These are phyloP conservation scores for Trichoderma sp. DNA, from an alignment of 2,329 filamentous ascomycete species.

Conservation along the genomic window DNA sequence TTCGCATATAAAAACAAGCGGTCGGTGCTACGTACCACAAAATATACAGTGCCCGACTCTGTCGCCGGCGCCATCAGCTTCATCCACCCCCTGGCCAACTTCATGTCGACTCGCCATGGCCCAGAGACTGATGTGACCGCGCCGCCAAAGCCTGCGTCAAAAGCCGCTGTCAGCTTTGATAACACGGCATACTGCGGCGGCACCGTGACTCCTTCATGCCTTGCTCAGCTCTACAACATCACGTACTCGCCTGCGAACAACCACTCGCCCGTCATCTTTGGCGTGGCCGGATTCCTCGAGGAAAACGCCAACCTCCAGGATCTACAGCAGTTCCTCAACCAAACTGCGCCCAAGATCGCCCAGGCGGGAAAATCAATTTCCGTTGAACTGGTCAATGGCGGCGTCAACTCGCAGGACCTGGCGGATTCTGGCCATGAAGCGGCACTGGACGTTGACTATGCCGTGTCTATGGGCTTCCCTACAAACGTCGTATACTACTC, in stretches of 20 bases:
- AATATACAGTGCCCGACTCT: slow-evolving; percentile 43
- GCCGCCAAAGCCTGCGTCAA: background rate
- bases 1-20: slow-evolving; percentile 40
- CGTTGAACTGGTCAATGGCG: slow-evolving; percentile 42
- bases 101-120: slow-evolving; percentile 42
- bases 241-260: slow-evolving; percentile 32
- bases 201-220: slow-evolving; percentile 38
- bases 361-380: slow-evolving; percentile 39
- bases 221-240: slow-evolving; percentile 47
- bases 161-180: background rate
- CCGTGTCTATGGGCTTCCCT: slow-evolving; percentile 44
- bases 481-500: slow-evolving; percentile 44
- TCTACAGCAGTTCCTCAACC: slow-evolving; percentile 37
- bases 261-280: slow-evolving; percentile 39
- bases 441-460: slow-evolving; percentile 48
- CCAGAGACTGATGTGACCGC: slow-evolving; percentile 21
- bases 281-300: slow-evolving; percentile 49
- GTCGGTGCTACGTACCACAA: slow-evolving; percentile 42
- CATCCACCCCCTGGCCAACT: slow-evolving; percentile 48
- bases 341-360: slow-evolving; percentile 37
- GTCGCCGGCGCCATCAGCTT: slow-evolving; percentile 42
- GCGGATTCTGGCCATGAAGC: slow-evolving; percentile 43
- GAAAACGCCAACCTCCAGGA: slow-evolving; percentile 46
- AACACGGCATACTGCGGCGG: slow-evolving; percentile 13
- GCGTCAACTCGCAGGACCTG: slow-evolving; percentile 41